Evolutionary conservation across 2,329 filamentous ascomycete species (phyloP), one percentile per base, ranked within the genome.

Genomic region (Alternaria brassicae): DNA sequence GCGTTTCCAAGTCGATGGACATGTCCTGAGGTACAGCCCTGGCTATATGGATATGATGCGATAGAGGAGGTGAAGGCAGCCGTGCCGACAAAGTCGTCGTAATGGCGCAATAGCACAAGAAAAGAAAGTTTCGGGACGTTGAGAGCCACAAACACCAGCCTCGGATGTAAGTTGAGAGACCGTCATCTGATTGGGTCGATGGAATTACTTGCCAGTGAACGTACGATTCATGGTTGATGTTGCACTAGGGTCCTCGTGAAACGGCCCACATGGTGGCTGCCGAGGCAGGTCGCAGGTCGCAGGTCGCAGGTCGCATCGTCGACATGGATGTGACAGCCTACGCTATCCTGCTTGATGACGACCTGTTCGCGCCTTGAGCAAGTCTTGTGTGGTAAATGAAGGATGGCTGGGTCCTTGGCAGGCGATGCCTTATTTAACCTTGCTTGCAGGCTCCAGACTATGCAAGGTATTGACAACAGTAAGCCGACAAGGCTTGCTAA

Each of bases 1-100:
- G 81, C 83, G 1, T 91, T 89, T 64, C 88, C 88, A 0, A 88
- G 85, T 73, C 79, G 88, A 48, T 87, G 88, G 82, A 76, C 73
- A 7, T 77, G 74, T 64, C 74, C 73, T 15, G 61, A 73, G 32
- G 72, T 76, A 17, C 74, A 77, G 51, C 69, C 68, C 21, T 77
- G 75, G 74, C 54, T 77, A 8, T 77, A 75, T 54, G 73, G 74
- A 4, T 77, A 77, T 63, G 70, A 76, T 60, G 74, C 73, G 32
- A 60, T 58, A 25, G 63, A 71, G 28, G 74, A 75, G 37, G 74
- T 75, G 1, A 68, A 74, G 58, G 60, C 47, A 32, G 67, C 58
- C 36, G 52, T 62, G 34, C 49, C 23, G 41, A 51, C 53, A 4
- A 56, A n/a, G 37, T 21, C 44, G 15, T 23, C 1, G 3, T 34